phyloP scores from a whole-genome alignment of 371 early-diverging fungal genomes.

The Syncephalis fuscata region DNA sequence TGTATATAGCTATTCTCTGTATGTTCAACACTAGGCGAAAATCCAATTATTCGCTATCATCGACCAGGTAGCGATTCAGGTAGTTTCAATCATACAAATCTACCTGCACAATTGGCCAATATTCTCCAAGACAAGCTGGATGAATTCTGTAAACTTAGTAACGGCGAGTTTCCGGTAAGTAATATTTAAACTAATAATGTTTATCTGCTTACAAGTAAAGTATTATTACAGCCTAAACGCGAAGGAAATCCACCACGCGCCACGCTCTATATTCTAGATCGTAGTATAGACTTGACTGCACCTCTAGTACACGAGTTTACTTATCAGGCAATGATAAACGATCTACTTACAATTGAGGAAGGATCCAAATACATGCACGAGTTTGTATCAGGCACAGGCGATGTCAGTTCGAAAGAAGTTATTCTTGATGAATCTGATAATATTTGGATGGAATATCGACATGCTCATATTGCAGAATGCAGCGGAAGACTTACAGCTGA shows the following conservation, averaged over 20 bases:
- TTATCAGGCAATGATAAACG: slow-evolving; percentile 87
- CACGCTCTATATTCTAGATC: slow-evolving; percentile 72
- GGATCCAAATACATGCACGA: slow-evolving; percentile 45
- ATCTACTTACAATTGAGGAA: slow-evolving; percentile 60
- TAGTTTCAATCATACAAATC: slow-evolving; percentile 5
- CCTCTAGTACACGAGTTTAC: slow-evolving; percentile 90
- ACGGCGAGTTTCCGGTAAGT: slow-evolving; percentile 33
- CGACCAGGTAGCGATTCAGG: slow-evolving; percentile 29
- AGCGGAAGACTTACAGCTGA: slow-evolving; percentile 60
- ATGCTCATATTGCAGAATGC: slow-evolving; percentile 86
- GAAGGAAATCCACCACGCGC: slow-evolving; percentile 45
- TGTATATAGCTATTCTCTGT: slow-evolving; percentile 36
- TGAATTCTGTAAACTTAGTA: slow-evolving; percentile 30
- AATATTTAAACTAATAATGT: background rate
- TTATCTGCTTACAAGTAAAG: background rate
- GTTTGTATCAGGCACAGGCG: slow-evolving; percentile 18
- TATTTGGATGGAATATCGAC: slow-evolving; percentile 68
- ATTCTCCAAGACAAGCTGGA: slow-evolving; percentile 37
- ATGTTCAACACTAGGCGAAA: slow-evolving; percentile 62
- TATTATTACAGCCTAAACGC: slow-evolving; percentile 30
- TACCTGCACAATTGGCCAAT: slow-evolving; percentile 28
- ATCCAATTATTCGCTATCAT: slow-evolving; percentile 76
- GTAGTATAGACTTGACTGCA: slow-evolving; percentile 68
- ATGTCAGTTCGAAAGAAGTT: slow-evolving; percentile 28
- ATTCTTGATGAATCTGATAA: slow-evolving; percentile 52